These are phyloP conservation scores for Paragyromitra xinjiangensis DNA, from an alignment of 495 filamentous ascomycete species.

Conservation along the genomic window DNA sequence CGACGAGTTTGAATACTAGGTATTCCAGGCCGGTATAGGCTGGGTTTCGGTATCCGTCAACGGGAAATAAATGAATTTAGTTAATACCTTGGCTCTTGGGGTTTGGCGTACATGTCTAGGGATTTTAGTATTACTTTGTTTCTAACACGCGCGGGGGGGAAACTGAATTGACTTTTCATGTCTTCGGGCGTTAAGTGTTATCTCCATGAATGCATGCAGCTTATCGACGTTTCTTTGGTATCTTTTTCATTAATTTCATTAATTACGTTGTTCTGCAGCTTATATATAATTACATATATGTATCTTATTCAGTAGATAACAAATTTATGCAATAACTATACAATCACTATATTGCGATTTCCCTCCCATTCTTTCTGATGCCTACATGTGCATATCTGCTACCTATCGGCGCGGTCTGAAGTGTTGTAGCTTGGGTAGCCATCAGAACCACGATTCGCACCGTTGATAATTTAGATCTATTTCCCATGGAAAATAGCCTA, in stretches of 20 bases:
- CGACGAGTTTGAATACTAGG: slow-evolving; percentile 28
- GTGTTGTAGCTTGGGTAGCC: too few relatives aligned
- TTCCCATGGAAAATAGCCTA: too few relatives aligned
- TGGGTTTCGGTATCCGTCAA: neutral
- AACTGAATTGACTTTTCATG: neutral
- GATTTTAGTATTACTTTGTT: neutral
- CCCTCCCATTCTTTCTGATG: too few relatives aligned
- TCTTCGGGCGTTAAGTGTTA: neutral
- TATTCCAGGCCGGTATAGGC: slow-evolving; percentile 15
- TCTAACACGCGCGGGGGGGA: neutral
- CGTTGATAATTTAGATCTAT: too few relatives aligned
- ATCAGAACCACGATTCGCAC: too few relatives aligned
- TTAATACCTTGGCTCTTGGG: neutral
- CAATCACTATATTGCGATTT: too few relatives aligned
- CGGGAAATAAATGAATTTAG: neutral
- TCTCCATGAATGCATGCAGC: neutral
- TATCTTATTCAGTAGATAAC: too few relatives aligned
- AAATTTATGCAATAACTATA: too few relatives aligned
- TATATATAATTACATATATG: too few relatives aligned
- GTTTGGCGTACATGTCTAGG: slow-evolving; percentile 5
- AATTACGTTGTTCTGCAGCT: too few relatives aligned
- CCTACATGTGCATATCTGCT: too few relatives aligned
- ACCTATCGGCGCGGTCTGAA: too few relatives aligned
- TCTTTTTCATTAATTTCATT: neutral
- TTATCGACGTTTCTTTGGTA: neutral